Base-by-base conservation (phyloP, 164 flowering plant species). In the Stephania yunnanensis region DNA sequence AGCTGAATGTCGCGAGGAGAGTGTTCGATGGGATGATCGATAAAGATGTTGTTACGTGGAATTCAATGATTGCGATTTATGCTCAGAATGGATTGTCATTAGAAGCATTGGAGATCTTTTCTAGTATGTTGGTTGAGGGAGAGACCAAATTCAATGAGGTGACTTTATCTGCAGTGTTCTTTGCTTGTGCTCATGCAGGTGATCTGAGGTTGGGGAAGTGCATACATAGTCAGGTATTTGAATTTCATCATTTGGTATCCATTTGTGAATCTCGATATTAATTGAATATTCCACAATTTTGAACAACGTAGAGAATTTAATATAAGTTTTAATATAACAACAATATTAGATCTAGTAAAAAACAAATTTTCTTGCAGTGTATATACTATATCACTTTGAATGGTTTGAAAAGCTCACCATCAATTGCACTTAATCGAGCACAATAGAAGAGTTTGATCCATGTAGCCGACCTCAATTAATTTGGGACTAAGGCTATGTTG, bases 11-110 rank as follows among this genome's bases (percentile, higher is more conserved):
- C 19, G 85, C 92, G 0, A 81, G 87, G 80, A 88, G 82, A 75
- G 86, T 91, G 81, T 94, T 92, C 81, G 88, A 91, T 78, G 85
- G 69, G 46, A 89, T 94, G 87, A 50, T 29, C 2, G 85, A 83
- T 36, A 92, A 80, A 83, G 97, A 94, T 81, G 86, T 77, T 42
- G 78, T 91, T 75, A 85, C 98, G 46, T 94, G 95, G 93, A 94
- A 92, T 77, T 83, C 96, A 0, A 87, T 94, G 83, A 91, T 91
- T 77, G 88, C 92, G 3, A 80, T 86, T 42, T 89, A 80, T 82
- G 93, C 92, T 0, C 97, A 92, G 69, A 86, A 81, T 80, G 98
- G 95, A 48, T 69, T 83, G 71, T 82, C 95, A 0, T 58, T 71
- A 0, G 87, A 92, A 75, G 90, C 97, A n/a, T 75, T 92, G 72